phyloP scores from a whole-genome alignment of 306 rosid genomes.

The Erythrophleum fordii region DNA sequence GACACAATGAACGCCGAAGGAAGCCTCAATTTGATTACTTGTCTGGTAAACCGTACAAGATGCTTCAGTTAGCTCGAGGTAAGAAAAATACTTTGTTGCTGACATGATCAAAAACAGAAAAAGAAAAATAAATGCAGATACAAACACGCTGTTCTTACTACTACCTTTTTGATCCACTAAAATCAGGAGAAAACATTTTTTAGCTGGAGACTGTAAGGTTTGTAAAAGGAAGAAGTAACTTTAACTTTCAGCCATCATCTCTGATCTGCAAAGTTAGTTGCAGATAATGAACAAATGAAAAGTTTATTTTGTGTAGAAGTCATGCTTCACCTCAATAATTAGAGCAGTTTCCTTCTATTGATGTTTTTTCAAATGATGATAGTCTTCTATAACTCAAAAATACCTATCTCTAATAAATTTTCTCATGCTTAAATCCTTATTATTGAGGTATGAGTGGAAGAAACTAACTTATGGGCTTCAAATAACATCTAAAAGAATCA shows the following conservation, averaged over 20 bases:
- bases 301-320: neutral
- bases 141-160: neutral
- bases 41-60: conserved; percentile 55
- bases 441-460: conserved; percentile 12
- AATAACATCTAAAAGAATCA: neutral
- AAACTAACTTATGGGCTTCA: neutral
- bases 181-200: neutral
- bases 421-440: neutral
- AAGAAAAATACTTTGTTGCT: conserved; percentile 24
- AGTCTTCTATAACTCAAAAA: neutral
- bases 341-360: neutral
- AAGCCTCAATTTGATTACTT: conserved; percentile 67
- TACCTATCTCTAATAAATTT: neutral
- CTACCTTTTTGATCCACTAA: neutral
- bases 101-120: neutral
- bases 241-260: neutral
- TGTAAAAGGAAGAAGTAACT: neutral
- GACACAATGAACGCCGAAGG: conserved; percentile 86
- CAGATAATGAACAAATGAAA: neutral
- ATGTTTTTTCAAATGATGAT: neutral
- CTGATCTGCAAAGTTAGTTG: neutral
- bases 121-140: neutral
- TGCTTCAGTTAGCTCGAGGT: conserved; percentile 71
- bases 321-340: neutral
- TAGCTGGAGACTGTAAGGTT: neutral